Conservation (phyloP, 176 grass and related monocot species). For the Raddia distichophylla region DNA sequence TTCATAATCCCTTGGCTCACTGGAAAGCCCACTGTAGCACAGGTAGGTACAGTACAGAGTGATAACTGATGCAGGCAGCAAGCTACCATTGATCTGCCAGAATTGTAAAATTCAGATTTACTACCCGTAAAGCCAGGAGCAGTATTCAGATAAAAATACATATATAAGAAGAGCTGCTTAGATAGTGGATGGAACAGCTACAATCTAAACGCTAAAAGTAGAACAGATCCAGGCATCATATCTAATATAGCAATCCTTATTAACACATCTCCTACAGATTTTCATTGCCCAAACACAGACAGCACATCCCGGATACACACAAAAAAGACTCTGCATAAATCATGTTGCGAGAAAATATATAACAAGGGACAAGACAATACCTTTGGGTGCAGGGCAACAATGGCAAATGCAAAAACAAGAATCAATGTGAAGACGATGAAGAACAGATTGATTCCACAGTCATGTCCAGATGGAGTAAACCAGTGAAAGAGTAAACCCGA, state of each 20-base stretch:
- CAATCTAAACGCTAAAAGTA: not conserved
- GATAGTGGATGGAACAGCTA: not conserved
- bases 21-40: conserved; percentile 94
- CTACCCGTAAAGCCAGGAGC: not conserved
- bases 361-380: conserved; percentile 36
- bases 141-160: not conserved
- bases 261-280: not conserved
- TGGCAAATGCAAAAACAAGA: conserved; percentile 77
- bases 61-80: conserved; percentile 91
- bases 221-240: not conserved
- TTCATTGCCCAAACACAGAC: not conserved
- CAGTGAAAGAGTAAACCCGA: conserved; percentile 93
- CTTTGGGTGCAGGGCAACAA: conserved; percentile 94
- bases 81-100: conserved; percentile 84
- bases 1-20: conserved; percentile 93
- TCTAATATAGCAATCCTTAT: not conserved
- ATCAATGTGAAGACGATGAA: conserved; percentile 92
- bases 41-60: conserved; percentile 86
- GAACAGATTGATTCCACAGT: conserved; percentile 91
- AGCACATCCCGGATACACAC: not conserved
- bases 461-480: conserved; percentile 94
- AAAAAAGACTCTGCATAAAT: not conserved
- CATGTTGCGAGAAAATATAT: conserved; percentile 9
- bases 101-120: not conserved
- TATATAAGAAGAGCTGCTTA: not conserved